phyloP scores from a whole-genome alignment of 345 rosid species.

The Geranium rotundifolium region DNA sequence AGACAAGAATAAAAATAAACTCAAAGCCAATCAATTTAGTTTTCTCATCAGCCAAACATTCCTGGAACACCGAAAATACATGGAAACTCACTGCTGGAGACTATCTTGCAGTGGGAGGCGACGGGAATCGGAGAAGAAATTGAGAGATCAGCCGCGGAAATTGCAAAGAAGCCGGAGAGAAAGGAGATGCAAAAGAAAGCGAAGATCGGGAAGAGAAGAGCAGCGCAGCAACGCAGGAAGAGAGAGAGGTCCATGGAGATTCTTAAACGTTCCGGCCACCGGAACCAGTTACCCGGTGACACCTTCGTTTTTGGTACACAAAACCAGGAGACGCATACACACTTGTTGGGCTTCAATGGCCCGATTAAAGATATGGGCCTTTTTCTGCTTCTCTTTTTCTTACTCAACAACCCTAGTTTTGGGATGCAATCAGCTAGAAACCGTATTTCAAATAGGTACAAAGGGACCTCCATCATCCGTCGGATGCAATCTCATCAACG shows the following conservation, averaged over 20 bases:
- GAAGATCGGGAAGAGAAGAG: slow-evolving; percentile 35
- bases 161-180: slow-evolving; percentile 27
- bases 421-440: no score
- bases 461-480: no score
- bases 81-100: background rate
- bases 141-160: slow-evolving; percentile 21
- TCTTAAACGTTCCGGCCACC: background rate
- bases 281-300: background rate
- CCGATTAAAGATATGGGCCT: no score
- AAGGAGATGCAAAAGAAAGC: slow-evolving; percentile 35
- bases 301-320: no score
- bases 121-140: slow-evolving; percentile 12
- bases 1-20: background rate
- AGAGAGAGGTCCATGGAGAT: no score
- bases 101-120: background rate
- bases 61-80: background rate
- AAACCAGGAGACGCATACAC: no score
- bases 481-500: no score
- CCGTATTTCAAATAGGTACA: no score
- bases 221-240: slow-evolving; percentile 30
- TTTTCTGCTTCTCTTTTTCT: no score
- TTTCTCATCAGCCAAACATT: background rate
- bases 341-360: no score
- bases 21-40: no score
- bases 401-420: no score